phyloP scores from a whole-genome alignment of 805 yeast genomes.

The Scheffersomyces stipitis region DNA sequence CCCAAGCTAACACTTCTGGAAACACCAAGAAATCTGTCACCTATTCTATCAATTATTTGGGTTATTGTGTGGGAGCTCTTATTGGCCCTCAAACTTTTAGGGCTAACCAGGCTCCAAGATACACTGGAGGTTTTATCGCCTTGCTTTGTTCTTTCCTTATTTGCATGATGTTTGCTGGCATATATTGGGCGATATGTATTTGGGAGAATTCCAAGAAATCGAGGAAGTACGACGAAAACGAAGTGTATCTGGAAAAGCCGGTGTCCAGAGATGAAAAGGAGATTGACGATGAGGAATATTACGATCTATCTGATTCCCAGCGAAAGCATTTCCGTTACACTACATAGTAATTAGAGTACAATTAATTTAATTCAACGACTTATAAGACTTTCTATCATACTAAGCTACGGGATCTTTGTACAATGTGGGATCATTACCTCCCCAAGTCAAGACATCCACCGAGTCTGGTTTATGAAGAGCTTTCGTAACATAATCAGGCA shows the following conservation, averaged over 20 bases:
- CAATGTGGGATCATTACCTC: slow-evolving; percentile 29
- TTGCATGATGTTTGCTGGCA: background rate
- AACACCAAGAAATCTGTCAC: slow-evolving; percentile 6
- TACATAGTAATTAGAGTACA: background rate
- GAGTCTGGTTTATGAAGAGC: slow-evolving; percentile 37
- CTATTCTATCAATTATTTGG: slow-evolving; percentile 6
- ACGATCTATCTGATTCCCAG: background rate
- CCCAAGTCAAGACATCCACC: slow-evolving; percentile 34
- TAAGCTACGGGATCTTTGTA: slow-evolving; percentile 18
- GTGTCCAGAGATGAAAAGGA: no score
- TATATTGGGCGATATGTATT: background rate
- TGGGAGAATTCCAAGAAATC: background rate
- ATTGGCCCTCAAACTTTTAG: slow-evolving; percentile 12
- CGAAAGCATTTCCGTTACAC: background rate
- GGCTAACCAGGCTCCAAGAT: slow-evolving; percentile 5
- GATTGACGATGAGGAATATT: background rate
- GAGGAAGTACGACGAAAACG: background rate
- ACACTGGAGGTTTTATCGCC: background rate
- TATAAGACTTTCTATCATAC: background rate
- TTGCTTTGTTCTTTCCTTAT: background rate
- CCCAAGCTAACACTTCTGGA: slow-evolving; percentile 7
- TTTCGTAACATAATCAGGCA: slow-evolving; percentile 36
- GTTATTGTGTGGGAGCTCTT: slow-evolving; percentile 10
- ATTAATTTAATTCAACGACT: no score
- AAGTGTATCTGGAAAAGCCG: no score